Evolutionary conservation across 1,284 basidiomycete species (phyloP), one percentile per base, ranked within the genome.

Genomic region (Apiotrichum sp.): DNA sequence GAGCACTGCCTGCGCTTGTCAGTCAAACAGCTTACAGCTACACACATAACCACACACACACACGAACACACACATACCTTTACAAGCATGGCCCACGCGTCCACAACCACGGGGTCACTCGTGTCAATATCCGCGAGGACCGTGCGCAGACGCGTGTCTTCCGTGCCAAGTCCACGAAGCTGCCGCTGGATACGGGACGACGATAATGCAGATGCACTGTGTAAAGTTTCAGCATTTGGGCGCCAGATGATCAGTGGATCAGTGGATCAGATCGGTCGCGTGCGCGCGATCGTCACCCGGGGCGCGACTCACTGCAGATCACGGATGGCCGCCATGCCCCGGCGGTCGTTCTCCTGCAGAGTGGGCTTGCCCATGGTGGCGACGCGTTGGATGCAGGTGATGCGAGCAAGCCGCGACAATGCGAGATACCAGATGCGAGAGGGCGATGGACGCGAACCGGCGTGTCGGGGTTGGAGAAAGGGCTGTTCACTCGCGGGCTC

Each of bases 31-130:
- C 16, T 52, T 22, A 14, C 16, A 9, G 43, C 33, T 45, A 29
- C 36, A 16, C 22, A 16, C 6, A 16, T n/a, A 3, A 3, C 29
- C 46, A 10, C 14, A 39, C 46, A 44, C n/a, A 3, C 36, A 38
- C 36, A 38, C 8, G 36, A 9, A 7, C 31, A 3, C 6, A 38
- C 7, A 46, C 43, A 16, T 14, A 57, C 58, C 3, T 29, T 44
- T 3, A 61, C 56, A 29, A 61, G 47, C 38, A 48, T 42, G 29
- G 51, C 59, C 59, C 59, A 61, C 7, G 59, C 59, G 8, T 51
- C 52, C 5, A 53, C n/a, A 14, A 57, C 47, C 4, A n/a, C 31
- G 3, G 41, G 33, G 48, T 55, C 50, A 7, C 29, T 38, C 4
- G 51, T 14, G 13, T 55, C 53, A 10, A 58, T 40, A 4, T 42